Base-by-base conservation (phyloP, 371 early-diverging fungal genomes). In the Zopfochytrium polystomum region DNA sequence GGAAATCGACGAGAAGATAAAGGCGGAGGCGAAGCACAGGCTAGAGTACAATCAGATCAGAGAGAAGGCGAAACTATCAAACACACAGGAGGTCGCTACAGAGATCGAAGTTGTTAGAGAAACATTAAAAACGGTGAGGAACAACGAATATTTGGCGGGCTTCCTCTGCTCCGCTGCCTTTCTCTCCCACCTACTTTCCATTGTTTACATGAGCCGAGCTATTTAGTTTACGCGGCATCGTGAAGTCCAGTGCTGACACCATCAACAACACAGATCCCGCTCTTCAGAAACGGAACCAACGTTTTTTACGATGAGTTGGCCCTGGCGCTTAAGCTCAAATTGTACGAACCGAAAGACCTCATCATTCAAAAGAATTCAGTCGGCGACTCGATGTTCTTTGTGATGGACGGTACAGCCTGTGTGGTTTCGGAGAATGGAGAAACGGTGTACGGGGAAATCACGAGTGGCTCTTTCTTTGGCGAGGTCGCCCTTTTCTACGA, bases 401-500 rank as follows among this genome's bases (percentile, higher is more conserved):
- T 85, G 3, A 72, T 81, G 15, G 74, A 75, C 42, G 85, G 85
- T 18, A 65, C 61, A 29, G 83, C 79, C 42, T 73, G 78, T 45
- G 81, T 84, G 1, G 66, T 71, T 6, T 70, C 70, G 11, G 62
- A 68, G 46, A 63, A 77, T 63, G 63, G 68, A 31, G 52, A 62
- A 48, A 63, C 38, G 11, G 52, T 69, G 22, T 73, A 67, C 55
- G 68, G 75, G 50, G 58, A 73, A 47, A 42, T 73, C 67, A 35
- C 35, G 30, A n/a, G 58, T 15, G 62, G 71, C 58, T 60, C 72
- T 31, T 75, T 78, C 32, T 82, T 85, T 67, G 86, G 85, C 3
- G 86, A 85, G 62, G 82, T 85, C 3, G 80, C 84, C 11, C 71
- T 85, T 26, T 78, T 85, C 27, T 82, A 74, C 58, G 79, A 79